A percentile compares a stretch with the other conserved stretches of the same genome.
Conservation (phyloP, 345 rosid genomes). For the Aurinia saxatilis region DNA sequence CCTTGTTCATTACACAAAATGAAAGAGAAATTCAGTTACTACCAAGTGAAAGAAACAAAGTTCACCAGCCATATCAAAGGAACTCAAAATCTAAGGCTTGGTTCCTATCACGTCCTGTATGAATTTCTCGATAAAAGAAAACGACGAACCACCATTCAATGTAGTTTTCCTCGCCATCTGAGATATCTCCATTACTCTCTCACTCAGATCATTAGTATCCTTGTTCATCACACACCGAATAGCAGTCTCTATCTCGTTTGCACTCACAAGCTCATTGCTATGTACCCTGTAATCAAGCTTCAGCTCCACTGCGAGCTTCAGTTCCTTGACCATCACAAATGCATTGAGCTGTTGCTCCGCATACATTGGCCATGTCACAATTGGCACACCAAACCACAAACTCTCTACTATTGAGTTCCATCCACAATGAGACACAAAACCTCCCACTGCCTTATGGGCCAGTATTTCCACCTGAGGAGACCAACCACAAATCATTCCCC, state of each 20-base stretch:
- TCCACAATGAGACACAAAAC: slow-evolving; percentile 31
- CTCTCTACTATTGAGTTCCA: slow-evolving; percentile 32
- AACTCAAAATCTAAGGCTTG: neutral
- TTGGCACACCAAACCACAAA: slow-evolving; percentile 33
- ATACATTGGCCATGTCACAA: slow-evolving; percentile 35
- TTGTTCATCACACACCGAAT: slow-evolving; percentile 19
- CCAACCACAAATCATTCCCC: slow-evolving; percentile 35
- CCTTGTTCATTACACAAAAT: too few relatives aligned
- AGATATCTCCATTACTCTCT: slow-evolving; percentile 16
- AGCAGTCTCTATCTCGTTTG: slow-evolving; percentile 29
- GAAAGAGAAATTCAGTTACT: too few relatives aligned
- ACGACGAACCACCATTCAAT: slow-evolving; percentile 28
- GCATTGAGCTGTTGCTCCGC: slow-evolving; percentile 35
- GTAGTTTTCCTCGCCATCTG: slow-evolving; percentile 16
- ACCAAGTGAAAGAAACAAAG: too few relatives aligned
- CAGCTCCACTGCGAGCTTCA: slow-evolving; percentile 22
- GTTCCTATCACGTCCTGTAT: slow-evolving; percentile 11
- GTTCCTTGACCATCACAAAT: slow-evolving; percentile 27
- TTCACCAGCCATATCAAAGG: too few relatives aligned
- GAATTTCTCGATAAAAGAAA: slow-evolving; percentile 8
- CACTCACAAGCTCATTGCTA: slow-evolving; percentile 22
- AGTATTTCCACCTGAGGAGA: slow-evolving; percentile 30
- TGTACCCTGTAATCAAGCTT: slow-evolving; percentile 13
- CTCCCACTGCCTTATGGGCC: slow-evolving; percentile 29
- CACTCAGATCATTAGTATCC: slow-evolving; percentile 15